Conservation (phyloP, 176 grass and related monocot genomes). For the Musa acuminata region DNA sequence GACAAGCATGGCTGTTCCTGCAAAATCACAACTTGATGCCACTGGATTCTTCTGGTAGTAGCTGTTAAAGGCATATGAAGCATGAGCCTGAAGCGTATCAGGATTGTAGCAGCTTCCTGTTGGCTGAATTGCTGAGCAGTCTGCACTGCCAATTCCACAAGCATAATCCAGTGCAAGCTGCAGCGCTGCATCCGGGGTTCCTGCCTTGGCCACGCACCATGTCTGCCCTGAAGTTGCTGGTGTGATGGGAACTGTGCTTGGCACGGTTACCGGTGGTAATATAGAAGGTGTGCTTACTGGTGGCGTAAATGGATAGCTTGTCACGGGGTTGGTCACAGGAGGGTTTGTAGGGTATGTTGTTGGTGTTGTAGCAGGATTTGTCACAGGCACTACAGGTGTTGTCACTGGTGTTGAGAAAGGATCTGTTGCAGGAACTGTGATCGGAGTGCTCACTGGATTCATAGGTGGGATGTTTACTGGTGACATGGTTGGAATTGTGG, state of each 20-base stretch:
- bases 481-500: conserved; percentile 33
- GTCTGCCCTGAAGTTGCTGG: conserved; percentile 36
- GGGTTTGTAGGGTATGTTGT: conserved; percentile 34
- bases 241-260: conserved; percentile 24
- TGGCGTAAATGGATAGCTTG: conserved; percentile 44
- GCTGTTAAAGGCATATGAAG: conserved; percentile 91
- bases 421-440: conserved; percentile 34
- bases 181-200: conserved; percentile 29
- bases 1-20: conserved; percentile 70
- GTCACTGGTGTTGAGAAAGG: conserved; percentile 32
- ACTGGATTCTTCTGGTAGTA: conserved; percentile 88
- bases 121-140: conserved; percentile 76
- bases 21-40: conserved; percentile 83
- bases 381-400: conserved; percentile 36
- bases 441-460: conserved; percentile 53
- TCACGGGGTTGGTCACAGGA: conserved; percentile 59
- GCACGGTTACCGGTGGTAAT: conserved; percentile 26
- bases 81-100: conserved; percentile 59
- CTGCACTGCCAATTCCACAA: conserved; percentile 74
- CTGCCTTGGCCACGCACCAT: conserved; percentile 80
- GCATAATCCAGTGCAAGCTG: conserved; percentile 77
- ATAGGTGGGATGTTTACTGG: conserved; percentile 50
- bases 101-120: conserved; percentile 84
- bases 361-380: conserved; percentile 64
- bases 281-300: conserved; percentile 36